Conservation (phyloP, 2,329 filamentous ascomycete genomes). For the Tolypocladium tundrense region DNA sequence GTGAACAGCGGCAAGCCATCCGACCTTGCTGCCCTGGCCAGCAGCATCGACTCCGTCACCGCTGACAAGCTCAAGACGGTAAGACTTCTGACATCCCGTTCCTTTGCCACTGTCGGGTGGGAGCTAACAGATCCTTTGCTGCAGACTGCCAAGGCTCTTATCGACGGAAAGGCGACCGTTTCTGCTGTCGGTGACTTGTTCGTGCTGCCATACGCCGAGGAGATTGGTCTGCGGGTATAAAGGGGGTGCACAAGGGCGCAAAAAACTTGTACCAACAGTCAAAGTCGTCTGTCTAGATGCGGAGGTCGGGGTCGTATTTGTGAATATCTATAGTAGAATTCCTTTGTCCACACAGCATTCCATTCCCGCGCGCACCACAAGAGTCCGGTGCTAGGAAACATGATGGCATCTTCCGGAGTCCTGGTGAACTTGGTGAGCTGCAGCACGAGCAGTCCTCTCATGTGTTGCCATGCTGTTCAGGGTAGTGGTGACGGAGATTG, state of each 20-base stretch:
- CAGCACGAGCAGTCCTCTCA: background rate
- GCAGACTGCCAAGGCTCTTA: conserved; percentile 77
- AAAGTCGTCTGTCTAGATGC: conserved; percentile 28
- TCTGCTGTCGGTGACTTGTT: conserved; percentile 86
- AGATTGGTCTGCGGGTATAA: conserved; percentile 92
- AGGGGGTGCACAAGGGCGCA: conserved; percentile 21
- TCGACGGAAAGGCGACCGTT: conserved; percentile 82
- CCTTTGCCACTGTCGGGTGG: conserved; percentile 13
- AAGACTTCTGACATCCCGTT: conserved; percentile 27
- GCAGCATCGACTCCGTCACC: conserved; percentile 71
- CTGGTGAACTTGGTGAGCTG: background rate
- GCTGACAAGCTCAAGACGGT: conserved; percentile 79
- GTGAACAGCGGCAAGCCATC: conserved; percentile 73
- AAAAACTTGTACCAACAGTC: conserved; percentile 31
- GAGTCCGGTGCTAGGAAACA: background rate
- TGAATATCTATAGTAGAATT: conserved; percentile 37
- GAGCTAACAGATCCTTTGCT: conserved; percentile 6
- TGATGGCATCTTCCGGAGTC: background rate
- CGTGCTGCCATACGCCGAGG: conserved; percentile 83
- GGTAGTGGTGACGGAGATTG: background rate
- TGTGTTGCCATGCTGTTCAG: background rate
- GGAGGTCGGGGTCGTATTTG: conserved; percentile 24
- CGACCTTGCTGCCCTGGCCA: conserved; percentile 70
- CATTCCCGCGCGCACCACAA: background rate
- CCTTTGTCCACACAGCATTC: conserved; percentile 16